phyloP scores from a whole-genome alignment of 106 monocot species.

The Allium sativum region DNA sequence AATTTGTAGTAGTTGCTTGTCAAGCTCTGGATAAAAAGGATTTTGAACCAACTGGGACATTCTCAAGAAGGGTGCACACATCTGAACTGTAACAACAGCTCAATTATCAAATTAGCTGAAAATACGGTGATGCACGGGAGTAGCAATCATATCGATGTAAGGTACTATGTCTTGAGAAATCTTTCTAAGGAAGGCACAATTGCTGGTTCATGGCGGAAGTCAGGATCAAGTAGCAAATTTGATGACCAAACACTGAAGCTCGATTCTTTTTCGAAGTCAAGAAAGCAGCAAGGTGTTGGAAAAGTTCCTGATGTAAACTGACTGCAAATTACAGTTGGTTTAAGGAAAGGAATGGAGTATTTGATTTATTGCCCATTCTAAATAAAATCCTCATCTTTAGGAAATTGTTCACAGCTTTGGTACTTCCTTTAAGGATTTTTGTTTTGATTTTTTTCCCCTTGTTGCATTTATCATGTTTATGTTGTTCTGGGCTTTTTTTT shows the following conservation, averaged over 20 bases:
- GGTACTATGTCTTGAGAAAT: constrained; percentile 2
- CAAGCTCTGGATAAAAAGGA: neutral
- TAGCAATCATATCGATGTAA: constrained; percentile 5
- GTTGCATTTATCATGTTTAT: no score
- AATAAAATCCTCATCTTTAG: neutral
- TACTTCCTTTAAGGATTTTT: neutral
- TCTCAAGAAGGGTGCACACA: neutral
- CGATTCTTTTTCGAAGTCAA: constrained; percentile 1
- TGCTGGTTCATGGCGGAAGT: constrained; percentile 3
- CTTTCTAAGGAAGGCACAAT: constrained; percentile 3
- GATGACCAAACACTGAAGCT: neutral
- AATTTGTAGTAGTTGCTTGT: neutral
- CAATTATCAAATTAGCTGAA: constrained; percentile 1
- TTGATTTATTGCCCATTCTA: neutral
- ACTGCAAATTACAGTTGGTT: constrained; percentile 3
- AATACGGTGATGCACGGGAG: neutral
- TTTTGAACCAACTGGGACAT: no score
- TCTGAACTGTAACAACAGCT: constrained; percentile 5
- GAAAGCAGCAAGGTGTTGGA: neutral
- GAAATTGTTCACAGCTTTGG: constrained; percentile 1
- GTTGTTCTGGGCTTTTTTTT: no score
- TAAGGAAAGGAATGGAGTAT: constrained; percentile 2
- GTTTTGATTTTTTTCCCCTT: no score
- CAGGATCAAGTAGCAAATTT: neutral
- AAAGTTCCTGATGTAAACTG: constrained; percentile 5